Percentiles rank a stretch among this genome's conserved stretches.
phyloP scores from a whole-genome alignment of 345 rosid genomes.

The Dipteronia sinensis region DNA sequence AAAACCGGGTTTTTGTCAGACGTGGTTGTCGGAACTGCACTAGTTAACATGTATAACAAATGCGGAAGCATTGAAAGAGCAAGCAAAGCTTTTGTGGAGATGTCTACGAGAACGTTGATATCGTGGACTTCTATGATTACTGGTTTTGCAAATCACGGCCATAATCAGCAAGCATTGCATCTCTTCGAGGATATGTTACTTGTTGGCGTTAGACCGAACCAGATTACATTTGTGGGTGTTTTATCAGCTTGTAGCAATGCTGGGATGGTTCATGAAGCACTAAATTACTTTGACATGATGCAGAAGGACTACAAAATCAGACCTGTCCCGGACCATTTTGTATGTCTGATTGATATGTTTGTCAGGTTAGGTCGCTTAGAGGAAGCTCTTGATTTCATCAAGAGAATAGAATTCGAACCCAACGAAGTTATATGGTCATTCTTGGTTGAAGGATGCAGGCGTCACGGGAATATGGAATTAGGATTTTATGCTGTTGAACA shows the following conservation, averaged over 20 bases:
- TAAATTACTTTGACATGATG: slow-evolving; percentile 52
- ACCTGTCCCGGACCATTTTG: slow-evolving; percentile 53
- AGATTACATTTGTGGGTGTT: slow-evolving; percentile 59
- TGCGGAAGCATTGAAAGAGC: slow-evolving; percentile 57
- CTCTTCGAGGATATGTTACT: slow-evolving; percentile 65
- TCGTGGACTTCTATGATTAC: slow-evolving; percentile 65
- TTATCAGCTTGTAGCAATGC: slow-evolving; percentile 58
- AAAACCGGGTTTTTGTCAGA: slow-evolving; percentile 49
- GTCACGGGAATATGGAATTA: slow-evolving; percentile 40
- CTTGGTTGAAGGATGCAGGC: slow-evolving; percentile 50
- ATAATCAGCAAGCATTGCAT: slow-evolving; percentile 45
- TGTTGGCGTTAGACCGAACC: slow-evolving; percentile 54
- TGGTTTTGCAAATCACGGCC: slow-evolving; percentile 48
- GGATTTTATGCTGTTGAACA: slow-evolving; percentile 50
- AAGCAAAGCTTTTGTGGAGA: slow-evolving; percentile 49
- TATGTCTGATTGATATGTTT: slow-evolving; percentile 51
- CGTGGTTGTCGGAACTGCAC: slow-evolving; percentile 53
- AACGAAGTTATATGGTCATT: slow-evolving; percentile 44
- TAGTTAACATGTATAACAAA: slow-evolving; percentile 58
- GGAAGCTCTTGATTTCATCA: slow-evolving; percentile 49
- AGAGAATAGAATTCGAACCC: slow-evolving; percentile 45
- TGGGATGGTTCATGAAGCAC: slow-evolving; percentile 55
- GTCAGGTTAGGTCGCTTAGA: slow-evolving; percentile 46
- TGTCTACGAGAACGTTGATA: slow-evolving; percentile 54
- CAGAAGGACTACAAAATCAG: slow-evolving; percentile 43